phyloP scores from a whole-genome alignment of 1,284 basidiomycete genomes.

The Phylloboletellus chloephorus region DNA sequence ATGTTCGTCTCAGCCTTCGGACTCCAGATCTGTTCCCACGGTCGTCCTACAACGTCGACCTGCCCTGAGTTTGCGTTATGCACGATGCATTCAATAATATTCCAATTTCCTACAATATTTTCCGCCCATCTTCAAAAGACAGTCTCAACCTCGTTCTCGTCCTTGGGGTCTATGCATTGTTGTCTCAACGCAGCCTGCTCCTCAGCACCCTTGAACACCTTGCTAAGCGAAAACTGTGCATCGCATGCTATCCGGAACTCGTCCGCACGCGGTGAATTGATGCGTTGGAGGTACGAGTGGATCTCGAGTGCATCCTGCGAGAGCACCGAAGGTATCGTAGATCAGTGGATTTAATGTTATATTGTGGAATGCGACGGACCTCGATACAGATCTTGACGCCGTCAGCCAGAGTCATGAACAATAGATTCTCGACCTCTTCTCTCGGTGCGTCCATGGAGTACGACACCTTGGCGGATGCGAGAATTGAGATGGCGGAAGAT shows the following conservation, averaged over 20 bases:
- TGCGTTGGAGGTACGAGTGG: slow-evolving; percentile 41
- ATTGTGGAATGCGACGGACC: slow-evolving; percentile 37
- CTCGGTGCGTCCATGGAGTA: slow-evolving; percentile 41
- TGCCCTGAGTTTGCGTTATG: slow-evolving; percentile 21
- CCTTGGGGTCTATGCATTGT: slow-evolving; percentile 20
- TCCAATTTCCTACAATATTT: too few relatives aligned
- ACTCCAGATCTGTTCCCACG: slow-evolving; percentile 24
- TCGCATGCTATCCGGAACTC: slow-evolving; percentile 56
- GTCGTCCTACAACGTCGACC: slow-evolving; percentile 2
- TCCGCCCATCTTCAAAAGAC: slow-evolving; percentile 17
- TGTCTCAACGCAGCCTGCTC: slow-evolving; percentile 37
- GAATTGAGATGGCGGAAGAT: slow-evolving; percentile 44
- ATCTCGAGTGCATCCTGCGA: slow-evolving; percentile 45
- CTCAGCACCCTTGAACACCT: slow-evolving; percentile 52
- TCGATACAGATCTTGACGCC: slow-evolving; percentile 45
- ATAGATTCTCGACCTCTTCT: slow-evolving; percentile 54
- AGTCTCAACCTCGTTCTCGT: slow-evolving; percentile 25
- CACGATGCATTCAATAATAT: too few relatives aligned
- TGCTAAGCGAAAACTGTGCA: slow-evolving; percentile 53
- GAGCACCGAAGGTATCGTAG: not conserved
- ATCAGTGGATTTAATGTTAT: not conserved
- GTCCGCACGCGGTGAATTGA: slow-evolving; percentile 48
- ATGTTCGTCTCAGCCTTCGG: slow-evolving; percentile 15
- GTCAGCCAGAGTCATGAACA: slow-evolving; percentile 49
- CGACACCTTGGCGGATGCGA: slow-evolving; percentile 58